Evolutionary conservation across 2,329 filamentous ascomycete species (phyloP).

Genomic region (Drechmeria coniospora): DNA sequence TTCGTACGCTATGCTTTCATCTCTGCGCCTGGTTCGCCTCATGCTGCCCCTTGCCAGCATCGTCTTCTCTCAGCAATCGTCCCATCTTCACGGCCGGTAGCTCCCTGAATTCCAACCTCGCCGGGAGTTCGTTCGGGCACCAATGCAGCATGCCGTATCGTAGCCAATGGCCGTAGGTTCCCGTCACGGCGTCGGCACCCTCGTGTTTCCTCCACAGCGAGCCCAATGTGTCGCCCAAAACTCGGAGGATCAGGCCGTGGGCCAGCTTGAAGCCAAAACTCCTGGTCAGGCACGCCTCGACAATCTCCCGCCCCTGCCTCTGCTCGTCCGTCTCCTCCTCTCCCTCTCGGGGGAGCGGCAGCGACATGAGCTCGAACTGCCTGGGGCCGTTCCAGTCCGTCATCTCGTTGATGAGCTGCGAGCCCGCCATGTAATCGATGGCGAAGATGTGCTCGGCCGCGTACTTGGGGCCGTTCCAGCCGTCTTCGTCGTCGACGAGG

Average conservation of each 20-base stretch:
- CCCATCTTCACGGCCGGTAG: slow-evolving; percentile 24
- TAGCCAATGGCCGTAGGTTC: slow-evolving; percentile 40
- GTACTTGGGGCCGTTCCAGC: slow-evolving; percentile 40
- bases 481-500: slow-evolving; percentile 30
- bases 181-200: slow-evolving; percentile 30
- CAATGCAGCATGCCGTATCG: slow-evolving; percentile 32
- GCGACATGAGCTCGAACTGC: slow-evolving; percentile 34
- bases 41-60: neutral
- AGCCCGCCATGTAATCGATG: slow-evolving; percentile 32
- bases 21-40: neutral
- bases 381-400: slow-evolving; percentile 33
- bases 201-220: slow-evolving; percentile 35
- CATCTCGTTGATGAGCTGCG: slow-evolving; percentile 35
- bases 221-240: slow-evolving; percentile 33
- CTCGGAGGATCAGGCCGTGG: slow-evolving; percentile 34
- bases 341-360: slow-evolving; percentile 19
- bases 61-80: slow-evolving; percentile 4
- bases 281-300: slow-evolving; percentile 30
- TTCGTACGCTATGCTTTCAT: neutral
- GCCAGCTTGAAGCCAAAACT: slow-evolving; percentile 42
- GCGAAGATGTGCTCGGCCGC: slow-evolving; percentile 30
- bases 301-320: slow-evolving; percentile 29
- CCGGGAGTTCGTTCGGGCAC: slow-evolving; percentile 25
- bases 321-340: slow-evolving; percentile 23
- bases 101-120: slow-evolving; percentile 15